A percentile compares a stretch with the other conserved stretches of the same genome.
Evolutionary conservation across 441 rosid species (phyloP).

Genomic region (Jatropha podagrica): DNA sequence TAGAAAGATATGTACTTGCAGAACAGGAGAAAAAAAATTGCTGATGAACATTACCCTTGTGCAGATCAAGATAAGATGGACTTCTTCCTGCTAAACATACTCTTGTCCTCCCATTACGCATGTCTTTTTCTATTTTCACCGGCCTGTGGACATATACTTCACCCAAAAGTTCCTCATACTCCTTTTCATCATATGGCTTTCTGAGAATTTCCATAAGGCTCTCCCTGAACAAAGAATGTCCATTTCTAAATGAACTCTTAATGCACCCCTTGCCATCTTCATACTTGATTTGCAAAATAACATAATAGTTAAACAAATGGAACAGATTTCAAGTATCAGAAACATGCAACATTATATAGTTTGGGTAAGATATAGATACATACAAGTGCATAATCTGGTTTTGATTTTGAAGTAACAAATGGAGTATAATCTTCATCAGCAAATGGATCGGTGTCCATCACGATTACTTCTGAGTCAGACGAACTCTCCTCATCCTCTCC

Average conservation of each 20-base stretch:
- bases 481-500: slow-evolving; percentile 31
- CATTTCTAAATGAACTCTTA: neutral
- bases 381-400: slow-evolving; percentile 24
- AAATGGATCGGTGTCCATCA: slow-evolving; percentile 38
- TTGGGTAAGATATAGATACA: slow-evolving; percentile 21
- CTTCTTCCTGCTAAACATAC: slow-evolving; percentile 13
- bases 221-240: slow-evolving; percentile 38
- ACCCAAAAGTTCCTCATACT: slow-evolving; percentile 29
- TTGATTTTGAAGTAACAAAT: slow-evolving; percentile 33
- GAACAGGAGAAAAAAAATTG: neutral
- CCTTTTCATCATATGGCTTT: slow-evolving; percentile 45
- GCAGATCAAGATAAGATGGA: slow-evolving; percentile 44
- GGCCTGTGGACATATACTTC: slow-evolving; percentile 30
- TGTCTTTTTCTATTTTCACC: slow-evolving; percentile 19
- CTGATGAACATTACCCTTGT: slow-evolving; percentile 37
- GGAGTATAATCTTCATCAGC: slow-evolving; percentile 31
- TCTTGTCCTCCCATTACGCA: slow-evolving; percentile 39
- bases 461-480: slow-evolving; percentile 54
- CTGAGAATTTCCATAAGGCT: slow-evolving; percentile 37
- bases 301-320: slow-evolving; percentile 13
- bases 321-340: neutral
- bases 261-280: slow-evolving; percentile 8
- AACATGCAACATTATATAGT: neutral
- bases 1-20: slow-evolving; percentile 3
- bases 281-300: slow-evolving; percentile 23